Evolutionary conservation across 2,329 filamentous ascomycete genomes (phyloP).

Genomic region (Biscogniauxia mediterranea): DNA sequence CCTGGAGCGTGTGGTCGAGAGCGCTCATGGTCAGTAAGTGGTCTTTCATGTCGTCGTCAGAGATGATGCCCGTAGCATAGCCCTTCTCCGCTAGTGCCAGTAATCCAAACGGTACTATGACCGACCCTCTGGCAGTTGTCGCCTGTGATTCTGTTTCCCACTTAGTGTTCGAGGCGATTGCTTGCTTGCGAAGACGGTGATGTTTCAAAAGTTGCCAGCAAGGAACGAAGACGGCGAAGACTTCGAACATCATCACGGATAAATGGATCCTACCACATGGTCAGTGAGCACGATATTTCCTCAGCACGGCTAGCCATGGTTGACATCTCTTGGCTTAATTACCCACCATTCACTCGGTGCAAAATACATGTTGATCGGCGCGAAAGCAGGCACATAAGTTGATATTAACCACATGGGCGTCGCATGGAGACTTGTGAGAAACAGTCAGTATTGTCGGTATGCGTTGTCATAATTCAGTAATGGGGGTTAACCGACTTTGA

Average conservation of each 20-base stretch:
- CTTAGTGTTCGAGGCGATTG: conserved; percentile 27
- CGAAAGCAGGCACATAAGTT: conserved; percentile 39
- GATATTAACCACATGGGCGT: conserved; percentile 58
- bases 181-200: conserved; percentile 20
- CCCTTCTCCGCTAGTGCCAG: conserved; percentile 31
- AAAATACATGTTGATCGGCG: conserved; percentile 45
- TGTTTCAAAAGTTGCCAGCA: conserved; percentile 30
- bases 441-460: conserved; percentile 2
- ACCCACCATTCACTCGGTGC: conserved; percentile 51
- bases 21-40: conserved; percentile 54
- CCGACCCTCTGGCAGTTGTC: conserved; percentile 17
- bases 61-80: conserved; percentile 24
- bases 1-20: conserved; percentile 58
- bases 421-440: conserved; percentile 44
- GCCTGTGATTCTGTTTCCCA: conserved; percentile 31
- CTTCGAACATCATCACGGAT: conserved; percentile 53
- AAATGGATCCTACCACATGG: conserved; percentile 40
- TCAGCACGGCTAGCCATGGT: conserved; percentile 24
- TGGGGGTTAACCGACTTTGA: conserved; percentile 25
- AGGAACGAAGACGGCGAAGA: conserved; percentile 54
- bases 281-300: conserved; percentile 1
- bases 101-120: conserved; percentile 17
- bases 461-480: conserved; percentile 5
- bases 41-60: conserved; percentile 32
- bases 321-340: not conserved